Conservation (phyloP, 495 filamentous ascomycete genomes). For the Cudoniella acicularis region DNA sequence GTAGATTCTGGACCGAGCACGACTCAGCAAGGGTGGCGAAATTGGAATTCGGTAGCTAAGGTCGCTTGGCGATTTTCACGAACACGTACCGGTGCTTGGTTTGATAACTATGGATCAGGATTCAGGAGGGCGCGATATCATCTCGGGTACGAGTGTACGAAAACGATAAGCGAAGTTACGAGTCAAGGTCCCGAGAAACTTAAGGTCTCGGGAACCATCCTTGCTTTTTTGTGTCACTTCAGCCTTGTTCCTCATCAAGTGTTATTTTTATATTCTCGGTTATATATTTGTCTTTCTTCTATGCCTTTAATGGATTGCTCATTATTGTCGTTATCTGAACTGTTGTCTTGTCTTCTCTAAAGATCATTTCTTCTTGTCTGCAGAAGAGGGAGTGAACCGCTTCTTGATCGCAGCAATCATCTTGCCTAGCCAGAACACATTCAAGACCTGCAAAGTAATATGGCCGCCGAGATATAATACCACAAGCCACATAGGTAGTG, state of each 20-base stretch:
- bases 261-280: too few relatives aligned
- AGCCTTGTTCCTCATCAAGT: not conserved
- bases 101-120: not conserved
- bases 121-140: not conserved
- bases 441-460: constrained; percentile 74
- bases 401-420: constrained; percentile 92
- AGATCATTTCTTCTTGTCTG: constrained; percentile 15
- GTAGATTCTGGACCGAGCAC: not conserved
- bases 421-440: constrained; percentile 94
- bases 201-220: not conserved
- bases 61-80: not conserved
- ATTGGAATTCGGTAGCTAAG: not conserved
- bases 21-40: not conserved
- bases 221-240: not conserved
- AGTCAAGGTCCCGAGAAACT: not conserved
- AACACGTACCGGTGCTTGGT: not conserved
- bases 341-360: constrained; percentile 8
- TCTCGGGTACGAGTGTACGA: not conserved
- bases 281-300: too few relatives aligned
- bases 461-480: constrained; percentile 72
- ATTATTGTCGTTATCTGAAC: not conserved
- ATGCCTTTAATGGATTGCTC: not conserved
- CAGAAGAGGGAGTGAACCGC: constrained; percentile 60
- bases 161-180: not conserved
- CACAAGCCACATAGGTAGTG: constrained; percentile 76